Base-by-base conservation (phyloP, 2,329 filamentous ascomycete genomes). In the Arthrobotrys sphaeroides region DNA sequence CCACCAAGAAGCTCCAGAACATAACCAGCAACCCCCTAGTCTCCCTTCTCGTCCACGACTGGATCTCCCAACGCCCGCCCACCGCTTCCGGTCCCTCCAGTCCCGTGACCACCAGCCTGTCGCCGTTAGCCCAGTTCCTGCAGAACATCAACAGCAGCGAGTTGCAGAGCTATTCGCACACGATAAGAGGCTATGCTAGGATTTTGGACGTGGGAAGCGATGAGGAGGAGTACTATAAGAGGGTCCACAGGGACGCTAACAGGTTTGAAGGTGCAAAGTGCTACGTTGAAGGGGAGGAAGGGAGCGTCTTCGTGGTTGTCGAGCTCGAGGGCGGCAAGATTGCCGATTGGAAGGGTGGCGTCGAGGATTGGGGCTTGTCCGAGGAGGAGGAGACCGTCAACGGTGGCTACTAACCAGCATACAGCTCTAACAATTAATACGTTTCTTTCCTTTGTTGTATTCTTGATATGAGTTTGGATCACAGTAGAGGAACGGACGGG, bases 21-120 rank as follows among this genome's bases (percentile, higher is more conserved):
- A 88, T 98, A 10, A 84, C 90, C 77, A 85, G 87, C 36, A 99
- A 99, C 82, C 91, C 93, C 0, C 90, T 91, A 78, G 93, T 99
- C 77, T 96, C 92, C 2, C 86, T 98, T 10, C 88, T 98, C n/a
- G 95, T 98, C 5, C 95, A 99, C 84, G 95, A 98, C 84, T 99
- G 94, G 95, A 91, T 97, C 72, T 96, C 93, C 0, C 93, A 96
- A 82, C 90, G 95, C 1, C 94, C 94, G 0, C 92, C 93, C 0
- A 86, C 47, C 84, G 87, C 77, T 42, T 78, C 81, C 55, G 64
- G 73, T 85, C 79, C 84, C 81, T 72, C 86, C 85, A 75, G 90
- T 88, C 24, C 87, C 85, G 16, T 90, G 57, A 88, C 88, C 59
- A 84, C 83, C 24, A 86, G 86, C 76, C 87, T 89, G 12, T 73